Evolutionary conservation across 352 stramenopile species (phyloP).

Genomic region (Pilasporangium apinafurcum): DNA sequence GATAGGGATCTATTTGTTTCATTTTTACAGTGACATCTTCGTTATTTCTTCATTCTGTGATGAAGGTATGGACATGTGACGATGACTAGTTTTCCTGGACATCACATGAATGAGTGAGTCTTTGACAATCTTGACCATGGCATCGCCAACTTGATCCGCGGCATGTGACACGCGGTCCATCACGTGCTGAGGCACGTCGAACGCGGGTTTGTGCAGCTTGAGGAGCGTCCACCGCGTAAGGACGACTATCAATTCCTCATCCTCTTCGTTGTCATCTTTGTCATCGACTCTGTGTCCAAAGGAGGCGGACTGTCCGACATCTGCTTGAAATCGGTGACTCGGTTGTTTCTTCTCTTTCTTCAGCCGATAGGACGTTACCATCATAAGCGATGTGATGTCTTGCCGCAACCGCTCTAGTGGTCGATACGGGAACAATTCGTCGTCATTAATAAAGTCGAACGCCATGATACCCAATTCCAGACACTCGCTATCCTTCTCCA

Average conservation of each 20-base stretch:
- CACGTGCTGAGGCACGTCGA: constrained; percentile 4
- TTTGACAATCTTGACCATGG: constrained; percentile 4
- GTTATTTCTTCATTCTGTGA: too few relatives aligned
- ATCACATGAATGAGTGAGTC: constrained; percentile 1
- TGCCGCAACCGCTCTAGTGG: constrained; percentile 7
- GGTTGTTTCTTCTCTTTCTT: too few relatives aligned
- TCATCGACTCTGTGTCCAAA: not conserved
- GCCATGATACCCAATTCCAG: constrained; percentile 6
- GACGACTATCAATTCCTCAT: constrained; percentile 10
- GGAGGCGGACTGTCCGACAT: not conserved
- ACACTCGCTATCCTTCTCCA: not conserved
- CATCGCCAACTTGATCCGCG: constrained; percentile 6
- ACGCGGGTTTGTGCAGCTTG: constrained; percentile 3
- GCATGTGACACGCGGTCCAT: constrained; percentile 1
- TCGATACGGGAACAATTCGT: constrained; percentile 9
- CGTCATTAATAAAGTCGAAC: constrained; percentile 10
- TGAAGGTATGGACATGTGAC: too few relatives aligned
- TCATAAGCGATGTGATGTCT: constrained; percentile 7
- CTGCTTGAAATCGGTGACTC: not conserved
- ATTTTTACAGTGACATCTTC: too few relatives aligned
- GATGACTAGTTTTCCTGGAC: not conserved
- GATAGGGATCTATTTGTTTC: too few relatives aligned
- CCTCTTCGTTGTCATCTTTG: too few relatives aligned
- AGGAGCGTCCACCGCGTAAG: constrained; percentile 9
- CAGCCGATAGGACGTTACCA: constrained; percentile 6